Evolutionary conservation across 352 stramenopile genomes (phyloP), one percentile per base, ranked within the genome.

Genomic region (Phytophthora tubulina): DNA sequence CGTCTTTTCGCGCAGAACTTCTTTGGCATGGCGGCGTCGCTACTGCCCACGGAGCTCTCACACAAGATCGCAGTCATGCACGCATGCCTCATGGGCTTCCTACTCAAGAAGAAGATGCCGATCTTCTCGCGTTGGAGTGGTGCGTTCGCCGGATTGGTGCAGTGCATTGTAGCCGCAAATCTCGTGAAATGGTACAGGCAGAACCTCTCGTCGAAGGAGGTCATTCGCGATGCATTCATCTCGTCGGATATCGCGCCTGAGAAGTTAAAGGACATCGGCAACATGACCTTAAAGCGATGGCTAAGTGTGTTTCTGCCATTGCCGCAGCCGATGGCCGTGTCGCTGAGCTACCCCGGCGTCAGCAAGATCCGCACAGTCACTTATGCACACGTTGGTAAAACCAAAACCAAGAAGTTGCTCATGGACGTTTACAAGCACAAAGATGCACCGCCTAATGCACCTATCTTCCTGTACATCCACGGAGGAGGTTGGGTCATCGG

Each of bases 391-490:
- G 82, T 92, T 41, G 84, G 84, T 44, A 84, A 79, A 74, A 85
- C 72, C 38, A 82, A 78, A 58, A 85, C 78, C 11, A 78, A 51
- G 6, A 72, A 79, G 41, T 48, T 92, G 63, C 66, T 81, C 39
- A 92, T 92, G 85, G 84, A 92, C 66, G 78, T 92, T 30, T 92
- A 89, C 65, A 81, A 76, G 49, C 76, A 86, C 63, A 54, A 45
- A 27, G 61, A 80, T 38, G 55, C 69, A 38, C 72, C 73, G 17
- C 31, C 68, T n/a, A 85, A 88, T 44, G 82, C 85, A 8, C 85
- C 85, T 1, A 82, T 92, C 35, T 86, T 92, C 42, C 52, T 92
- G 17, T 92, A 90, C 55, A 79, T 92, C 50, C 85, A 92, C 45
- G 85, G 85, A 44, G 85, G 85, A 35, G 85, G 85, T 2, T 92